phyloP scores from a whole-genome alignment of 2,329 filamentous ascomycete genomes.

The Tolypocladium guangdongense region DNA sequence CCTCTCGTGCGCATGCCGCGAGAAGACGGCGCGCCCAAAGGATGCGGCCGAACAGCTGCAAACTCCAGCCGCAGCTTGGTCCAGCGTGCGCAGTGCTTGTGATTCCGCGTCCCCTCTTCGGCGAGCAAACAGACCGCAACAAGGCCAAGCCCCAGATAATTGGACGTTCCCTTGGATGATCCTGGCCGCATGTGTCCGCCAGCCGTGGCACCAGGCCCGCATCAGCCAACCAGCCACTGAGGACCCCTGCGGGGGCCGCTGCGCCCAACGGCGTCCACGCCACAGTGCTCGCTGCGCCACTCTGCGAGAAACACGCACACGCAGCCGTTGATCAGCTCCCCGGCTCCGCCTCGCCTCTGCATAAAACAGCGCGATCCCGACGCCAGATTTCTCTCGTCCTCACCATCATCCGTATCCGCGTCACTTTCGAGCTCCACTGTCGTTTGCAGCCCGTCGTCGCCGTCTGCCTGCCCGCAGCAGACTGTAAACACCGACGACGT shows the following conservation, averaged over 20 bases:
- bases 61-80: neutral
- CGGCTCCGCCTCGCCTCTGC: neutral
- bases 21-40: too few relatives aligned
- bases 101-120: neutral
- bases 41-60: neutral
- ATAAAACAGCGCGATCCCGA: neutral
- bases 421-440: neutral
- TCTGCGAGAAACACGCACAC: neutral
- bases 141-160: neutral
- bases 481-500: neutral
- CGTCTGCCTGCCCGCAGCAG: neutral
- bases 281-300: slow-evolving; percentile 2
- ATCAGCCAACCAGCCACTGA: neutral
- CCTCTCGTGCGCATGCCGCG: too few relatives aligned
- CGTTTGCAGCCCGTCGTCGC: neutral
- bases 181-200: neutral
- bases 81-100: neutral
- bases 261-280: neutral
- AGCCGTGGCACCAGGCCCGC: neutral
- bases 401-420: neutral
- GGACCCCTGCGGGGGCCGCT: neutral
- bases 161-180: neutral
- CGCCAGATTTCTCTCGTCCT: neutral
- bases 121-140: neutral
- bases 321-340: neutral